phyloP scores from a whole-genome alignment of 192 early-diverging fungal species.

The Backusella australiensis region DNA sequence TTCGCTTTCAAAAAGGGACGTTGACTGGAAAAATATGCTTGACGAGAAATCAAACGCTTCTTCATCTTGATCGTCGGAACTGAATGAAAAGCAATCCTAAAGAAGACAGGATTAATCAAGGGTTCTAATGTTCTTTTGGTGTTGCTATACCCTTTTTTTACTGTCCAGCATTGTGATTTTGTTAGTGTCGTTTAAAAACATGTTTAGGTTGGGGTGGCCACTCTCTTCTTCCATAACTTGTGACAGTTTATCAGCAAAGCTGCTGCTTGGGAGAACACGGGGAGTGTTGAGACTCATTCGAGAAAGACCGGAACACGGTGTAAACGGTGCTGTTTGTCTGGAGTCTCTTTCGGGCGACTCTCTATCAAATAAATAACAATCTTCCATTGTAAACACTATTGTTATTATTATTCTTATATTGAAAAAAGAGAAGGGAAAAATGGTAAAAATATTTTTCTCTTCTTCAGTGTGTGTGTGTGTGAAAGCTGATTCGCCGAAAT shows the following conservation, averaged over 20 bases:
- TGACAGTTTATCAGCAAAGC: neutral
- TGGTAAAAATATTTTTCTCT: neutral
- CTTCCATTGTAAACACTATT: neutral
- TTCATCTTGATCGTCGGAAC: neutral
- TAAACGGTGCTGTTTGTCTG: neutral
- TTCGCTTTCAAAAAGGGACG: neutral
- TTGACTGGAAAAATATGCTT: neutral
- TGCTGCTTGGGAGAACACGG: neutral
- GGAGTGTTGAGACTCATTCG: neutral
- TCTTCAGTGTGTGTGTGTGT: neutral
- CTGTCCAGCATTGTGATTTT: neutral
- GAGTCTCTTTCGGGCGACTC: neutral
- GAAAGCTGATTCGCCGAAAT: neutral
- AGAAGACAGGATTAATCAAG: neutral
- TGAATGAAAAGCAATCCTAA: neutral
- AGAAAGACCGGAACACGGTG: neutral
- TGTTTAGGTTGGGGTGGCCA: neutral
- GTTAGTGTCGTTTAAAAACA: constrained; percentile 3
- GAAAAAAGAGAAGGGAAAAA: neutral
- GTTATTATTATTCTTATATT: neutral
- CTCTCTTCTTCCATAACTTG: neutral
- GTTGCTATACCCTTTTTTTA: neutral
- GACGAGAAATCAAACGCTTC: neutral
- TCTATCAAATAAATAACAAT: neutral
- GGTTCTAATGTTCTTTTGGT: neutral